A percentile compares a stretch with the other conserved stretches of the same genome.
Evolutionary conservation across 306 rosid genomes (phyloP).

Genomic region (Casuarina glauca): DNA sequence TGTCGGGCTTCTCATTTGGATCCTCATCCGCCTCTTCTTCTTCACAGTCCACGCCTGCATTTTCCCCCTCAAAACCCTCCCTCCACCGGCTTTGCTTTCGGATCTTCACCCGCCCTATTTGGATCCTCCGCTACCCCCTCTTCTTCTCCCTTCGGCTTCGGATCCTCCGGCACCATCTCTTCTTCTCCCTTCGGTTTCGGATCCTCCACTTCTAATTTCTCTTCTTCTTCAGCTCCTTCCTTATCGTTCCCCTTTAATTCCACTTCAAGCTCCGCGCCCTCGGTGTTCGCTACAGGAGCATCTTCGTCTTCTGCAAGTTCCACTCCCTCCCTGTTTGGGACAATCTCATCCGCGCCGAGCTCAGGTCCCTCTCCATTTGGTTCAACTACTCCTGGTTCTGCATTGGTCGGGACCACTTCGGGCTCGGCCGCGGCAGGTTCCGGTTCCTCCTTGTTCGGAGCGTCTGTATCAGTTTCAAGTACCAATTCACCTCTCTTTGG

Average conservation of each 20-base stretch:
- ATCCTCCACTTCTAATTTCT: conserved; percentile 13
- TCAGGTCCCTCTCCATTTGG: conserved; percentile 23
- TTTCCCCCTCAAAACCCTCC: conserved; percentile 28
- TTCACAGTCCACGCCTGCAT: conserved; percentile 28
- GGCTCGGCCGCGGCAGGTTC: not conserved
- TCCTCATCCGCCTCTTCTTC: conserved; percentile 34
- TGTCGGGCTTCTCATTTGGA: conserved; percentile 65
- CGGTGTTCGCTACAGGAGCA: not conserved
- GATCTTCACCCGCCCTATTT: conserved; percentile 26
- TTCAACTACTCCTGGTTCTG: conserved; percentile 19
- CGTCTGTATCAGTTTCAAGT: not conserved
- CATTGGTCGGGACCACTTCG: conserved; percentile 20
- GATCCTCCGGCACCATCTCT: not conserved
- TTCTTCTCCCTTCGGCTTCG: not conserved
- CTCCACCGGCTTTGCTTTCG: conserved; percentile 30
- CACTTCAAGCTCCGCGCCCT: not conserved
- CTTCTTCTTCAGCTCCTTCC: conserved; percentile 16
- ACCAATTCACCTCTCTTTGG: conserved; percentile 25
- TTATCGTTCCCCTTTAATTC: conserved; percentile 23
- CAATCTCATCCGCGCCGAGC: conserved; percentile 21
- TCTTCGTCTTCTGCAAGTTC: conserved; percentile 10
- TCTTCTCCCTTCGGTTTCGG: conserved; percentile 18
- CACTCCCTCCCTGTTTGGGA: conserved; percentile 26
- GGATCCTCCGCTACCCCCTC: conserved; percentile 5
- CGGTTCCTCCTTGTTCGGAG: not conserved